Evolutionary conservation across 2,329 filamentous ascomycete genomes (phyloP).

Genomic region (Neonectria punicea): DNA sequence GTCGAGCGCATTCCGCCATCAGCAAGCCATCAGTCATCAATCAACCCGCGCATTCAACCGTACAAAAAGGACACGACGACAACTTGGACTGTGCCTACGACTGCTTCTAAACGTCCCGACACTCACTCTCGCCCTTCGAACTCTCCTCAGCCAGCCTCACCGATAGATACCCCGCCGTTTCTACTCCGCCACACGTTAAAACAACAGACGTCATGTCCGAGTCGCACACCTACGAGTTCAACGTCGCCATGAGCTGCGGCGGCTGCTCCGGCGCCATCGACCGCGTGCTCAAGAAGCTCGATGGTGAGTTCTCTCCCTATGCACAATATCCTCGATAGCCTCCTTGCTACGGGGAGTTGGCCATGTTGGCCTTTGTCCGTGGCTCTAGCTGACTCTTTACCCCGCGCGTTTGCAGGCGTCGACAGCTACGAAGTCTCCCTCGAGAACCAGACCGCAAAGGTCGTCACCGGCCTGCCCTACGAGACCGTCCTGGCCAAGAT

Average conservation of each 20-base stretch:
- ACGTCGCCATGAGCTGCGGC: conserved; percentile 92
- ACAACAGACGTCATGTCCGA: conserved; percentile 68
- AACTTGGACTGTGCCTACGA: background rate
- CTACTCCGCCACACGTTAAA: background rate
- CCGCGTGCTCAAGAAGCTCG: conserved; percentile 89
- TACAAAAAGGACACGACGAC: conserved; percentile 23
- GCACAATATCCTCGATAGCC: background rate
- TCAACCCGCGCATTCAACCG: background rate
- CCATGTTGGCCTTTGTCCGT: background rate
- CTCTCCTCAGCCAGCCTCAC: conserved; percentile 5
- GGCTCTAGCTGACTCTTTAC: background rate
- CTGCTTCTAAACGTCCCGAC: background rate
- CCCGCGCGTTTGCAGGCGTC: conserved; percentile 69
- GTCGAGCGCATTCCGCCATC: conserved; percentile 14
- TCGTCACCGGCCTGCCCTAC: conserved; percentile 79
- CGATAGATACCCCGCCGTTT: conserved; percentile 33
- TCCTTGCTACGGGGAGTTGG: background rate
- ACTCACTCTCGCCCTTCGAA: conserved; percentile 7
- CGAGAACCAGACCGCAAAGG: conserved; percentile 83
- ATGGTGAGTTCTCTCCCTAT: conserved; percentile 67
- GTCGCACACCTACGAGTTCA: conserved; percentile 93
- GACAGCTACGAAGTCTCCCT: conserved; percentile 89
- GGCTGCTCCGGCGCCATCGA: conserved; percentile 96
- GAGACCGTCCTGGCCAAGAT: conserved; percentile 87
- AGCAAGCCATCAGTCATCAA: conserved; percentile 13